A percentile compares a stretch with the other conserved stretches of the same genome.
phyloP scores from a whole-genome alignment of 2,329 filamentous ascomycete genomes.

The Davidsoniella virescens region DNA sequence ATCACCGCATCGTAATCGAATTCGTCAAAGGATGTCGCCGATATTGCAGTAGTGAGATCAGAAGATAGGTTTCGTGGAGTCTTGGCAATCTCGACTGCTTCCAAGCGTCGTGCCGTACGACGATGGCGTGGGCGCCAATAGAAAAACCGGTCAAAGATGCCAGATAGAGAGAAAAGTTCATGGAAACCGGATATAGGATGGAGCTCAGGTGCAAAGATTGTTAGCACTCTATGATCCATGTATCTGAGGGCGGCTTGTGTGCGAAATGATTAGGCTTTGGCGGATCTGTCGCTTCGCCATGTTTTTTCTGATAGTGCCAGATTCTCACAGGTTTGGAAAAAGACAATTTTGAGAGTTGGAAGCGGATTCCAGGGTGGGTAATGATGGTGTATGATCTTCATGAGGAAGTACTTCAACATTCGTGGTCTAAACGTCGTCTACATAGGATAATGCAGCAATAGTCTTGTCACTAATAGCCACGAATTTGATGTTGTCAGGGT shows the following conservation, averaged over 20 bases:
- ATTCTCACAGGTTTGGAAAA: slow-evolving; percentile 64
- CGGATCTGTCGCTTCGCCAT: slow-evolving; percentile 51
- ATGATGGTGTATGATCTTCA: slow-evolving; percentile 40
- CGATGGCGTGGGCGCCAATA: too few species aligned
- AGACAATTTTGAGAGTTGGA: slow-evolving; percentile 73
- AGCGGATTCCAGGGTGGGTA: slow-evolving; percentile 73
- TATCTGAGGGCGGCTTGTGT: slow-evolving; percentile 69
- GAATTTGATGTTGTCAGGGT: slow-evolving; percentile 44
- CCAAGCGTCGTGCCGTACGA: too few species aligned
- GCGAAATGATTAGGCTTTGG: slow-evolving; percentile 77
- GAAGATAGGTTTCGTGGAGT: too few species aligned
- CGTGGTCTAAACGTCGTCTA: slow-evolving; percentile 79
- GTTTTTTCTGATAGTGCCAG: slow-evolving; percentile 74
- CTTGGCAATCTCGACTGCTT: too few species aligned
- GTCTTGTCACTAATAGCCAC: slow-evolving; percentile 79
- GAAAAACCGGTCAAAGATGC: too few species aligned
- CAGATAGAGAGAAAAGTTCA: too few species aligned
- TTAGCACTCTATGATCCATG: too few species aligned
- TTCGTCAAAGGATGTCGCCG: slow-evolving; percentile 22
- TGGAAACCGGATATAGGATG: too few species aligned
- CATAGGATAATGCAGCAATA: slow-evolving; percentile 70
- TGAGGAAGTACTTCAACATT: slow-evolving; percentile 55
- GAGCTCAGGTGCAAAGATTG: too few species aligned
- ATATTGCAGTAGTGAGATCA: slow-evolving; percentile 1
- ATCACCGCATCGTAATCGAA: slow-evolving; percentile 29